Evolutionary conservation across 108 stramenopile genomes (phyloP), one percentile per base, ranked within the genome.

Genomic region (Licmophora abbreviata): DNA sequence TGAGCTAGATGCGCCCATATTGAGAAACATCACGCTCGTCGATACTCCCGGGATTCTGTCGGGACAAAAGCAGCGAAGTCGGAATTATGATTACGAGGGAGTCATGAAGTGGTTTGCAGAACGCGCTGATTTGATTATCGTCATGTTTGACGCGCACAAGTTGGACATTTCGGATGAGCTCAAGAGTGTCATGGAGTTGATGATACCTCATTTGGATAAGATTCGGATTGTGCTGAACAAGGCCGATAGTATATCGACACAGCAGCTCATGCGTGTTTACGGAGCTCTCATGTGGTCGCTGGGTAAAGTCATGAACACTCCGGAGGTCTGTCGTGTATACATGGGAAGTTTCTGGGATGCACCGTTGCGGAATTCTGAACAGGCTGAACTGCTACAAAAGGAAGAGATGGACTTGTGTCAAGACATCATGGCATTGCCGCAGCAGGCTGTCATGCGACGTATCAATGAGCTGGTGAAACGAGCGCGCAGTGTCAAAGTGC

Each of bases 401-500:
- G 96, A 99, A 74, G 88, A 95, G 65, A 59, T 64, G 37, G 97
- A 98, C 66, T 81, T 99, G 21, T 68, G 98, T 59, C 69, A 88
- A 49, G 98, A 99, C 49, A 94, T 99, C 57, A 76, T 74, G 56
- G 54, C 58, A 29, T 68, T 99, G 38, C 97, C 97, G 9, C 93
- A 95, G 52, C 93, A 98, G 44, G 93, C 97, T 10, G 95, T 95
- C 11, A 90, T 96, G 79, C 81, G 98, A 48, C 76, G 94, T 7
- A 96, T 99, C 58, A 99, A 99, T 65, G 98, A 99, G 48, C 65
- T 99, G 32, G 97, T 99, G 32, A 99, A 99, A 56, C 81, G 98
- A 22, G 95, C 97, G 32, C 63, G 98, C 24, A 76, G 84, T 40
- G 95, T 97, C 34, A 96, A 97, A 70, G 96, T 96, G 17, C 98